phyloP scores from a whole-genome alignment of 2,329 filamentous ascomycete genomes.

The Botryotinia globosa region DNA sequence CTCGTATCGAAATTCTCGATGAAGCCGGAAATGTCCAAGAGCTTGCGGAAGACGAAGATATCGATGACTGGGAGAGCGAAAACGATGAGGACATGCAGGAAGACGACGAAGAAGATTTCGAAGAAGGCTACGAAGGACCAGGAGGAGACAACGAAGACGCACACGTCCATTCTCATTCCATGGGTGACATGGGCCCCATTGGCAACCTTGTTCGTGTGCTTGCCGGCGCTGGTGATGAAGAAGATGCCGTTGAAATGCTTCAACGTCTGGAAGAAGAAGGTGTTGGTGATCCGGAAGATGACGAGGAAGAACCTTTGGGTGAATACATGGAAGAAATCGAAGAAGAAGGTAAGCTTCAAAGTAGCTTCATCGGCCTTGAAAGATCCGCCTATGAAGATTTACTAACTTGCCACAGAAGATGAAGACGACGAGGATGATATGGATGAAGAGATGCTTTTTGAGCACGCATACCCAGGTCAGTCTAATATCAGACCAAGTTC shows the following conservation, averaged over 20 bases:
- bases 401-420: conserved; percentile 47
- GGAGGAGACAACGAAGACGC: conserved; percentile 53
- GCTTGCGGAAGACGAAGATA: conserved; percentile 55
- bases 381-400: conserved; percentile 19
- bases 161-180: conserved; percentile 43
- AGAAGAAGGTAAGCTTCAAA: conserved; percentile 50
- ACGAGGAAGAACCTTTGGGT: conserved; percentile 44
- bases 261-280: conserved; percentile 43
- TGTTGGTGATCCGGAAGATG: conserved; percentile 44
- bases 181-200: conserved; percentile 47
- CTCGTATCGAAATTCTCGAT: conserved; percentile 57
- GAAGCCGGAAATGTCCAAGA: conserved; percentile 55
- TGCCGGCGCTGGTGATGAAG: conserved; percentile 30
- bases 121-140: conserved; percentile 52
- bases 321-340: conserved; percentile 58
- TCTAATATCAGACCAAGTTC: conserved; percentile 25
- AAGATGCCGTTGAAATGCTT: conserved; percentile 40
- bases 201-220: conserved; percentile 56
- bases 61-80: conserved; percentile 61
- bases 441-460: conserved; percentile 64
- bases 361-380: not conserved
- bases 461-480: conserved; percentile 55
- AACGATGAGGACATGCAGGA: conserved; percentile 46
- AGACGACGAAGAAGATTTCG: conserved; percentile 51
- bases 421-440: conserved; percentile 68